Conservation (phyloP, 2,329 filamentous ascomycete species). For the Trichophyton rubrum region DNA sequence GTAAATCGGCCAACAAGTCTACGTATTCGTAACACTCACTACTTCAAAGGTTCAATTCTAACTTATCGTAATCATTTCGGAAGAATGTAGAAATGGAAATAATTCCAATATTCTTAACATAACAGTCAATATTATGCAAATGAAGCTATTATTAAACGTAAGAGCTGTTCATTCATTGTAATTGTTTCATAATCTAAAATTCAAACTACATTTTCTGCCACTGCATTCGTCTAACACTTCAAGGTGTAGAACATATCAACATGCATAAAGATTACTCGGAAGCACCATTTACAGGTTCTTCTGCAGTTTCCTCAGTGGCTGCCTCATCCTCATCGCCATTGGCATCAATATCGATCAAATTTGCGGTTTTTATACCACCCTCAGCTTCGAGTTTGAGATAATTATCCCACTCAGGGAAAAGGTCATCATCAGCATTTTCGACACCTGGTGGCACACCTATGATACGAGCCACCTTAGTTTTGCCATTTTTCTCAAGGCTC, state of each 20-base stretch:
- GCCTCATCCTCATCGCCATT: conserved; percentile 20
- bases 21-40: no score
- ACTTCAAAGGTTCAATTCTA: neutral
- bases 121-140: neutral
- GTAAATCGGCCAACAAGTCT: neutral
- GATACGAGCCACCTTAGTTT: conserved; percentile 69
- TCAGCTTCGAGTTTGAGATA: conserved; percentile 71
- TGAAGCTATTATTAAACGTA: neutral
- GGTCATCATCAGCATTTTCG: conserved; percentile 51
- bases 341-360: conserved; percentile 31
- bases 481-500: conserved; percentile 69
- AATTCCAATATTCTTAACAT: neutral
- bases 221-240: neutral
- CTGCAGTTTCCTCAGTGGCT: conserved; percentile 23
- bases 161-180: neutral
- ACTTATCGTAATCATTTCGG: no score
- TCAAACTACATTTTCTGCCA: conserved; percentile 1
- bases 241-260: neutral
- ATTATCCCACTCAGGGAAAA: conserved; percentile 95
- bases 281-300: conserved; percentile 19
- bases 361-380: conserved; percentile 35
- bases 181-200: conserved; percentile 1
- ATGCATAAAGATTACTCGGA: neutral
- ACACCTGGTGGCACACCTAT: conserved; percentile 72
- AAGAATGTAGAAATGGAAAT: neutral